Evolutionary conservation across 768 basidiomycete genomes (phyloP).

Genomic region (Solioccasus polychromus): DNA sequence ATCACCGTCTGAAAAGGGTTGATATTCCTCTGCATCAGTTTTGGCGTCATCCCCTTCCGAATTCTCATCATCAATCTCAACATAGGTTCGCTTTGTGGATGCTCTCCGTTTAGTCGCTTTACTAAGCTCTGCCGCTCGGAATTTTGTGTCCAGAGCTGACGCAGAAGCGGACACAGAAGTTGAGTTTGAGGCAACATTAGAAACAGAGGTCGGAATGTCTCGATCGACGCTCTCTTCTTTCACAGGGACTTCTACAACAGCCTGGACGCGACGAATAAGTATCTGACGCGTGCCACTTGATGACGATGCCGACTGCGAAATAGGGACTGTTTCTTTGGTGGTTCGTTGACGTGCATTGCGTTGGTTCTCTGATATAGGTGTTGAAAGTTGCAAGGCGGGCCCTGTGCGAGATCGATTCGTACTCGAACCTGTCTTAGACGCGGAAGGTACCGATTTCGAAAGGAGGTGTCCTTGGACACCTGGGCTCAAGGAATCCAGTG

Average conservation of each 20-base stretch:
- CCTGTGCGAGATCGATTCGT: constrained; percentile 10
- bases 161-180: constrained; percentile 7
- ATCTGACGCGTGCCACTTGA: constrained; percentile 19
- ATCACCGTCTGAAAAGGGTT: constrained; percentile 41
- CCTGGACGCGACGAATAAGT: constrained; percentile 63
- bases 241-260: constrained; percentile 54
- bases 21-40: constrained; percentile 12
- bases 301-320: constrained; percentile 6
- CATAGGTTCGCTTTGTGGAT: constrained; percentile 23
- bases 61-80: constrained; percentile 33
- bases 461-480: constrained; percentile 31
- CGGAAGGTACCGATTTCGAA: constrained; percentile 28
- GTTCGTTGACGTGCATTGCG: constrained; percentile 22
- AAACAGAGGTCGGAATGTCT: constrained; percentile 25
- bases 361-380: constrained; percentile 32
- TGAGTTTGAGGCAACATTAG: constrained; percentile 15
- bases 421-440: constrained; percentile 23
- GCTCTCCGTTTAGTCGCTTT: constrained; percentile 17
- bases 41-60: constrained; percentile 18
- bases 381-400: constrained; percentile 23
- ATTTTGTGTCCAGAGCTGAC: constrained; percentile 7
- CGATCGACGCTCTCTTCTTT: constrained; percentile 58
- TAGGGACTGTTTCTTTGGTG: constrained; percentile 2
- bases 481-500: constrained; percentile 19
- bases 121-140: constrained; percentile 1